These are phyloP conservation scores for Mesembryanthemum crystallinum DNA, from an alignment of 148 eudicot genomes.

Conservation along the genomic window DNA sequence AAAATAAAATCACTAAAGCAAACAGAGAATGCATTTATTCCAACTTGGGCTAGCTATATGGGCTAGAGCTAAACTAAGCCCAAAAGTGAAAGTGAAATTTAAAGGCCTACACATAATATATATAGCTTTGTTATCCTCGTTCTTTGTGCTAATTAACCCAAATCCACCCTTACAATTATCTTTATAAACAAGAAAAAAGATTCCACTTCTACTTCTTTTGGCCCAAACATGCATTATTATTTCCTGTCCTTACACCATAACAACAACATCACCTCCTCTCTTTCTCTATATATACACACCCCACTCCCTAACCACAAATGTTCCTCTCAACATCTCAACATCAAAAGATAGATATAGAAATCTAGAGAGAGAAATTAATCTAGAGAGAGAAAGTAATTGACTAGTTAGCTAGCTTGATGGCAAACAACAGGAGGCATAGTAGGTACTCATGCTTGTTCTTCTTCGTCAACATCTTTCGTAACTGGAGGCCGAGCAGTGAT, in stretches of 20 bases:
- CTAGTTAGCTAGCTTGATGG: neutral
- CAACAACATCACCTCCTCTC: neutral
- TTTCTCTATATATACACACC: neutral
- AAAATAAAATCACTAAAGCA: too few relatives aligned
- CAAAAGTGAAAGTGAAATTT: neutral
- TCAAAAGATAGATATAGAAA: neutral
- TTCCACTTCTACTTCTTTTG: neutral
- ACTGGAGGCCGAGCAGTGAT: slow-evolving; percentile 14
- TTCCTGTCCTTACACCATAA: slow-evolving; percentile 1
- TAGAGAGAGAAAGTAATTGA: neutral
- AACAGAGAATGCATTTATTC: too few relatives aligned
- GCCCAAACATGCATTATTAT: neutral
- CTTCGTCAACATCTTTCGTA: slow-evolving; percentile 22
- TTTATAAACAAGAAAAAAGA: slow-evolving; percentile 17
- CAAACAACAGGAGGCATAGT: slow-evolving; percentile 3
- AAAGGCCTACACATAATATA: neutral
- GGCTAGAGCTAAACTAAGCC: neutral
- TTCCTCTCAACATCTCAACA: neutral
- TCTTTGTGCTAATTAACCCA: neutral
- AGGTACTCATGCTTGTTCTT: slow-evolving; percentile 30
- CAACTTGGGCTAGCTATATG: too few relatives aligned
- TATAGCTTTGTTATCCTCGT: neutral
- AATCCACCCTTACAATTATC: neutral
- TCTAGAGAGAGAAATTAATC: neutral
- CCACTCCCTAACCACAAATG: neutral